These are phyloP conservation scores for Carex arenaria DNA, from an alignment of 202 grass and related monocot species.

Conservation along the genomic window DNA sequence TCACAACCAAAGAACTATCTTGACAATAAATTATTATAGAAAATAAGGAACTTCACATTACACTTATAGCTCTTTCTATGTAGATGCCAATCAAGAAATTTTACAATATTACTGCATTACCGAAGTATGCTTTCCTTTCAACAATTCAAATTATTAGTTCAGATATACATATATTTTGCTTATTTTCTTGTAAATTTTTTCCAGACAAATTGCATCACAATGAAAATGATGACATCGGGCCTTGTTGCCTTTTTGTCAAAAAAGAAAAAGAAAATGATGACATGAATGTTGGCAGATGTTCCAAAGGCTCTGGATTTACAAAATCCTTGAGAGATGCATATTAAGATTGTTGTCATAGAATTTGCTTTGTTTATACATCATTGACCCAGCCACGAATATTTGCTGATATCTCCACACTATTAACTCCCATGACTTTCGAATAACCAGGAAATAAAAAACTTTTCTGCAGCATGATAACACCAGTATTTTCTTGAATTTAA, in stretches of 20 bases:
- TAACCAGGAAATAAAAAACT: not conserved
- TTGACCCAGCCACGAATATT: not conserved
- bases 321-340: not conserved
- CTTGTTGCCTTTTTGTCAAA: too few relatives aligned
- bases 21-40: not conserved
- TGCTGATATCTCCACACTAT: not conserved
- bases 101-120: not conserved
- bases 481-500: not conserved
- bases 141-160: not conserved
- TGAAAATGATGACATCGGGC: not conserved
- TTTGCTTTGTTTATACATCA: not conserved
- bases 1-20: not conserved
- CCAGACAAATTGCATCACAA: not conserved
- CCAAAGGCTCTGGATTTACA: not conserved
- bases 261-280: not conserved
- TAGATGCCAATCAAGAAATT: not conserved
- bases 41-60: not conserved
- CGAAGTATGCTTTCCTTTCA: not conserved
- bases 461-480: not conserved
- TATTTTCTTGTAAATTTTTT: not conserved
- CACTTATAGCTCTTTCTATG: not conserved
- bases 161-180: not conserved
- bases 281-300: not conserved
- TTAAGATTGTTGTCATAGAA: not conserved
- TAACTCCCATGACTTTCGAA: not conserved